phyloP scores from a whole-genome alignment of 176 grass and related monocot genomes.

The Neostapfia colusana region DNA sequence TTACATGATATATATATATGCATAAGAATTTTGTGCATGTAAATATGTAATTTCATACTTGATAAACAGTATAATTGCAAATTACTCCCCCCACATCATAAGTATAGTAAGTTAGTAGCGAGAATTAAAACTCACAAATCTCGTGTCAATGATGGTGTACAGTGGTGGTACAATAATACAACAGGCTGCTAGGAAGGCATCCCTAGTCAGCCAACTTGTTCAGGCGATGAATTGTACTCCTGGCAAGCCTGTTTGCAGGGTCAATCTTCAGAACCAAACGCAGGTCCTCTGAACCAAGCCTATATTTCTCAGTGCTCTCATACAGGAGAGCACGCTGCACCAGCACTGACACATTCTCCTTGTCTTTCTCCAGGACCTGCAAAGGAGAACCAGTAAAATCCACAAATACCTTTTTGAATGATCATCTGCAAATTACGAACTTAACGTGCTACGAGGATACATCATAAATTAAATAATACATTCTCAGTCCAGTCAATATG shows the following conservation, averaged over 20 bases:
- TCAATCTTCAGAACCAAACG: constrained; percentile 98
- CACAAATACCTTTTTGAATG: background rate
- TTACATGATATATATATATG: constrained; percentile 53
- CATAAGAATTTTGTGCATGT: constrained; percentile 50
- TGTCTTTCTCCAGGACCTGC: constrained; percentile 81
- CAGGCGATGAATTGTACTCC: constrained; percentile 90
- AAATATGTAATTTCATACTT: constrained; percentile 31
- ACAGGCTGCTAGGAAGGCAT: constrained; percentile 31
- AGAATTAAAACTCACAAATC: constrained; percentile 45
- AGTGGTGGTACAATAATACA: constrained; percentile 44
- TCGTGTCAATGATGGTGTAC: constrained; percentile 34
- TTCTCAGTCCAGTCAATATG: background rate
- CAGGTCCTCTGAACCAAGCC: constrained; percentile 89
- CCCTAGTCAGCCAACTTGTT: constrained; percentile 94
- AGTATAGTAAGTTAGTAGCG: constrained; percentile 27
- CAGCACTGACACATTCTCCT: constrained; percentile 73
- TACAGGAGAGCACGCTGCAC: constrained; percentile 92
- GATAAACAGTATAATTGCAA: constrained; percentile 32
- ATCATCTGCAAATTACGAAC: background rate
- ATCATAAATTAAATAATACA: background rate
- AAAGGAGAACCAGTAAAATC: constrained; percentile 26
- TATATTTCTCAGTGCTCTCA: constrained; percentile 95
- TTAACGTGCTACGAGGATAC: background rate
- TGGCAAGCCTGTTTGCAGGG: constrained; percentile 84
- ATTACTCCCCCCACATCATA: constrained; percentile 43